phyloP scores from a whole-genome alignment of 2,329 filamentous ascomycete species.

The Hymenoscyphus repandus region DNA sequence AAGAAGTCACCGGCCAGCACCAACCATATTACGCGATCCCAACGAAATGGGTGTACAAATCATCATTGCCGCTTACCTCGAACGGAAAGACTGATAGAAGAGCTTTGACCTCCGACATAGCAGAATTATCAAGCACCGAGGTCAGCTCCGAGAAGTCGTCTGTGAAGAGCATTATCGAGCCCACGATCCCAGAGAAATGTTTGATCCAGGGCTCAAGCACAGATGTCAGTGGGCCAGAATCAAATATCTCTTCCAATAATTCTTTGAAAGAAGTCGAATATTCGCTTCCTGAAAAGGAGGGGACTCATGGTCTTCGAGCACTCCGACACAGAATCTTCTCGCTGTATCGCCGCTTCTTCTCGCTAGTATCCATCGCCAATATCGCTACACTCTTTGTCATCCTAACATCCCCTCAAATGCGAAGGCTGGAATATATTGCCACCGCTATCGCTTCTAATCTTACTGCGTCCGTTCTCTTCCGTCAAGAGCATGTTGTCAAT shows the following conservation, averaged over 20 bases:
- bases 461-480: constrained; percentile 45
- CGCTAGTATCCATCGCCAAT: constrained; percentile 47
- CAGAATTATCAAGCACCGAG: neutral
- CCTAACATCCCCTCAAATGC: constrained; percentile 17
- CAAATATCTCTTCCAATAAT: constrained; percentile 18
- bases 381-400: constrained; percentile 35
- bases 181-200: neutral
- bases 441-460: constrained; percentile 16
- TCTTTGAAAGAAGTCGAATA: constrained; percentile 2
- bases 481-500: constrained; percentile 51
- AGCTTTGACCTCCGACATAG: constrained; percentile 30
- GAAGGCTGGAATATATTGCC: neutral
- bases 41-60: constrained; percentile 38
- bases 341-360: constrained; percentile 52
- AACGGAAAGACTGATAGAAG: constrained; percentile 55
- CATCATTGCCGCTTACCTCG: constrained; percentile 43
- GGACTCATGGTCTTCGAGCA: constrained; percentile 31
- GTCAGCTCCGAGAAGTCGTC: neutral
- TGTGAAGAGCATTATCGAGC: neutral
- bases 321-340: constrained; percentile 38
- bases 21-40: constrained; percentile 54
- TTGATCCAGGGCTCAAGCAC: neutral
- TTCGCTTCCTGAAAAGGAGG: constrained; percentile 37
- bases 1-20: constrained; percentile 19
- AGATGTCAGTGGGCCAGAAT: neutral